Conservation (phyloP, 768 basidiomycete species). For the Mycena crocata region DNA sequence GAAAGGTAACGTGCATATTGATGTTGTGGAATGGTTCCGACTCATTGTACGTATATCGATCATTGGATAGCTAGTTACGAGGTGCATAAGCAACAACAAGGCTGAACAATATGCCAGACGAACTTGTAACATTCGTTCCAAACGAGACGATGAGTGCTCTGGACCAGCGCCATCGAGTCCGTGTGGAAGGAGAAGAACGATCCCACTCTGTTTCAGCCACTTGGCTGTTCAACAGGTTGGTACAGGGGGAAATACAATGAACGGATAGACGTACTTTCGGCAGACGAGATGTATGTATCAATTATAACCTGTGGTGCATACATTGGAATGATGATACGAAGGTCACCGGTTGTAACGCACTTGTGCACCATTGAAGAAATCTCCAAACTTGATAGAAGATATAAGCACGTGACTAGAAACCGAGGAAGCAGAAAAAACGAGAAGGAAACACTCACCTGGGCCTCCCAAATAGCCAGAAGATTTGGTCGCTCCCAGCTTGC, state of each 20-base stretch:
- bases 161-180: constrained; percentile 94
- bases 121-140: constrained; percentile 93
- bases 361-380: constrained; percentile 93
- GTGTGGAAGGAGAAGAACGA: constrained; percentile 88
- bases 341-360: constrained; percentile 50
- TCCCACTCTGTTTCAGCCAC: constrained; percentile 92
- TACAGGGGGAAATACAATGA: background rate
- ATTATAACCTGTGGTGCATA: constrained; percentile 72
- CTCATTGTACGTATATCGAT: constrained; percentile 57
- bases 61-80: constrained; percentile 85
- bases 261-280: constrained; percentile 67
- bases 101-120: background rate
- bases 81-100: background rate
- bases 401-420: too few relatives aligned
- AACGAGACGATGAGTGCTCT: constrained; percentile 89
- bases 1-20: constrained; percentile 88
- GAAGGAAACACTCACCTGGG: constrained; percentile 64
- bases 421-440: background rate
- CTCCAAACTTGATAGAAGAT: constrained; percentile 73
- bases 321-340: background rate
- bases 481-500: constrained; percentile 89
- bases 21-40: constrained; percentile 59
- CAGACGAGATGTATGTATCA: constrained; percentile 88
- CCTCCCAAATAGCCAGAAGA: constrained; percentile 91
- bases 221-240: constrained; percentile 66